Evolutionary conservation across 768 basidiomycete genomes (phyloP), one percentile per base, ranked within the genome.

Genomic region (Austroboletus festivus): DNA sequence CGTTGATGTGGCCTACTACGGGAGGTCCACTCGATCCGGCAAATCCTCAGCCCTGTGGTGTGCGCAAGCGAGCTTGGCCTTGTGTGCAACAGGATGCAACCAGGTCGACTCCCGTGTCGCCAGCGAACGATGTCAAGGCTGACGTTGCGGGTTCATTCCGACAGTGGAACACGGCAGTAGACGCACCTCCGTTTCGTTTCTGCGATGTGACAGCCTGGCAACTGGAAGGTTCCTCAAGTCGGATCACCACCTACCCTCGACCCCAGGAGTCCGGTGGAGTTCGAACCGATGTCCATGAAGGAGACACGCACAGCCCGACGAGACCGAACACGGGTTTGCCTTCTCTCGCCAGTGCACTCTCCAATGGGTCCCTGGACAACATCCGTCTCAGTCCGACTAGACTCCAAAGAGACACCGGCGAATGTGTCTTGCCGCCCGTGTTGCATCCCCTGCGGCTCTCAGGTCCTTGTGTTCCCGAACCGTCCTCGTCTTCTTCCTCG

Each of bases 11-110:
- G 65, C 63, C 44, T 0, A 41, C 43, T 22, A 63, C 64, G 0
- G 63, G 54, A 4, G 63, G 63, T 9, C 63, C 63, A 8, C 65
- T 65, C 28, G 59, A 67, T 45, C 58, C 50, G 3, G 52, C 31
- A 19, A 60, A 57, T 30, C 48, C 57, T 13, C 46, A 46, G 3
- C 55, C 57, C 3, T 61, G 51, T 21, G 51, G 55, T 3, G 13
- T 50, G 24, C 52, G 44, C 24, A 50, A 50, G 16, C 47, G n/a
- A n/a, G n/a, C n/a, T n/a, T n/a, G n/a, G n/a, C n/a, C n/a, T n/a
- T n/a, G n/a, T n/a, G n/a, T n/a, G n/a, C n/a, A n/a, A n/a, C n/a
- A n/a, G n/a, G n/a, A n/a, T n/a, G n/a, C n/a, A n/a, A n/a, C n/a
- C n/a, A 22, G 18, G n/a, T 26, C 38, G 16, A 48, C 19, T 19